phyloP scores from a whole-genome alignment of 371 early-diverging fungal species.

The Haplosporangium sp. region DNA sequence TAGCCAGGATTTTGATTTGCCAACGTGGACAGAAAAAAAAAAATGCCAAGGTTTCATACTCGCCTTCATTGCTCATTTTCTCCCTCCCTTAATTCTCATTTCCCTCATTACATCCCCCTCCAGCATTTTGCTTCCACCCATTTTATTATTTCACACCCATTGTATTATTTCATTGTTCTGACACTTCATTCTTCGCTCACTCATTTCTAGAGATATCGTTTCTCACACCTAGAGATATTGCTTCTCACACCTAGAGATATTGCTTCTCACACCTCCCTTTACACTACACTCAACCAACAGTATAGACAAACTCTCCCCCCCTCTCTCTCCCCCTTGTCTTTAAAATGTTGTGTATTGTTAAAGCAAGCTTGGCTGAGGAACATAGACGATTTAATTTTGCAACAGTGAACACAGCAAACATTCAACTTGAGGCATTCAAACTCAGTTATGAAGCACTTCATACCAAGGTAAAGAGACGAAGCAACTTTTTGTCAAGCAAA shows the following conservation, averaged over 20 bases:
- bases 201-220: neutral
- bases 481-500: neutral
- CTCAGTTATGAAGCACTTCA: conserved; percentile 30
- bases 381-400: conserved; percentile 37
- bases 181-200: no score
- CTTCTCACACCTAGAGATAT: no score
- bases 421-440: conserved; percentile 10
- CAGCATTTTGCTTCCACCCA: no score
- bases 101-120: neutral
- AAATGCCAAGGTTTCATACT: no score
- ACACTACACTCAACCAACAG: no score
- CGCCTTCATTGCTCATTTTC: neutral
- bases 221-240: no score
- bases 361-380: conserved; percentile 27
- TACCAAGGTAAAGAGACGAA: conserved; percentile 21
- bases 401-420: conserved; percentile 16
- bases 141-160: neutral
- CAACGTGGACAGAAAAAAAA: no score
- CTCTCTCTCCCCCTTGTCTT: no score
- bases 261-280: no score
- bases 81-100: neutral
- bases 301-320: no score
- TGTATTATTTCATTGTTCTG: no score
- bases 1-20: no score
- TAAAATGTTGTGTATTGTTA: conserved; percentile 33